Base-by-base conservation (phyloP, 83 land plant genomes). In the Larix sibirica region DNA sequence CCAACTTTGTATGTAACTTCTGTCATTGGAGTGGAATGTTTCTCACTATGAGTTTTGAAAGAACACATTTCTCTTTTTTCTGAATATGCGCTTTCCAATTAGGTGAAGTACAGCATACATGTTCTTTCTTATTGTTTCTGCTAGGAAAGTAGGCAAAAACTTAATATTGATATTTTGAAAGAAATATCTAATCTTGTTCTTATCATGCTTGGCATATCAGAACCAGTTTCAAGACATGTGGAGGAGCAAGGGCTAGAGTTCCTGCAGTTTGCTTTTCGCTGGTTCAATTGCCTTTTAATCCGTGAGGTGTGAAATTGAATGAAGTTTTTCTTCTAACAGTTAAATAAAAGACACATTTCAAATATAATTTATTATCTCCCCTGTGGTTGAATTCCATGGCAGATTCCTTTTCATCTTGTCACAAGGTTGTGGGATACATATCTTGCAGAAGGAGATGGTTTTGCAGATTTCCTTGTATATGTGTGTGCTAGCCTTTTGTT, bases 361-460 rank as follows among this genome's bases (percentile, higher is more conserved):
- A 73, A 73, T 73, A 12, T 73, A 40, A n/a, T 73, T 73, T n/a
- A 42, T 10, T 6, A 42, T 40, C 36, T 36, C 70, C 36, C 64
- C 54, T 24, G 62, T 67, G 59, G 21, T 73, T 73, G 26, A 42
- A 40, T 38, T 73, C 21, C 6, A 50, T 42, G 31, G 70, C 84
- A 97, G 99, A 90, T 97, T 82, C 99, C 99, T 8, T 97, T 97
- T 85, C 89, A 89, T 73, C 92, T 97, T 23, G 97, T 97, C 54
- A 93, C 97, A 9, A 96, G 99, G 7, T 81, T 97, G 65, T 97
- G 99, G 99, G 99, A 97, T 84, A 97, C 99, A 16, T 97, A 96
- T 83, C 90, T 97, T 77, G 94, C 99, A 33, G 99, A 97, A 87
- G 99, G 99, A 62, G 99, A 97, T 89, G 92, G 94, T 59, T 89